phyloP scores from a whole-genome alignment of 164 flowering plant species.

The Taxillus chinensis region DNA sequence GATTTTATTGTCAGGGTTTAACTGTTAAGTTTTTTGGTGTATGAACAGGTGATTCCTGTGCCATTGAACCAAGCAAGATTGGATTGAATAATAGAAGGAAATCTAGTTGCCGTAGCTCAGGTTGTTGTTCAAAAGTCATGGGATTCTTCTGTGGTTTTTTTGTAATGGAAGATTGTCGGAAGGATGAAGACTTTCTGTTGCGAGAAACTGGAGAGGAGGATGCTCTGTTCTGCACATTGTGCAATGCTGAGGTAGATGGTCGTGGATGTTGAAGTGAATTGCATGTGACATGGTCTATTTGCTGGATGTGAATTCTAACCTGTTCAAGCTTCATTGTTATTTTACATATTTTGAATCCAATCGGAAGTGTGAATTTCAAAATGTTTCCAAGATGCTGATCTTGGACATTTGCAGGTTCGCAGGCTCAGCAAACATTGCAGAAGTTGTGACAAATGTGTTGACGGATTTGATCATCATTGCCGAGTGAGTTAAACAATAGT shows the following conservation, averaged over 20 bases:
- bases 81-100: conserved; percentile 31
- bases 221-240: conserved; percentile 87
- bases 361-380: no score
- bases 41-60: conserved; percentile 27
- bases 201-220: conserved; percentile 62
- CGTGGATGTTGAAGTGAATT: background rate
- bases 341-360: background rate
- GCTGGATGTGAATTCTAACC: background rate
- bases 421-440: conserved; percentile 88
- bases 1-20: background rate
- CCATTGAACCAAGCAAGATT: conserved; percentile 36
- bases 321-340: background rate
- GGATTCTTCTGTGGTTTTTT: conserved; percentile 57
- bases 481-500: conserved; percentile 34
- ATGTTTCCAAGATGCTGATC: background rate
- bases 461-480: conserved; percentile 93
- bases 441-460: conserved; percentile 90
- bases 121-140: conserved; percentile 40
- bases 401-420: conserved; percentile 43
- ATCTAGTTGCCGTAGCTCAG: conserved; percentile 19
- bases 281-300: background rate
- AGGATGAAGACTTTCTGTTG: conserved; percentile 38
- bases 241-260: conserved; percentile 79
- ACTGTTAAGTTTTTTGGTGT: conserved; percentile 5
- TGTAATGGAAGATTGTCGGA: conserved; percentile 73